Evolutionary conservation across 1,284 basidiomycete species (phyloP), one percentile per base, ranked within the genome.

Genomic region (Boletus subluridellus): DNA sequence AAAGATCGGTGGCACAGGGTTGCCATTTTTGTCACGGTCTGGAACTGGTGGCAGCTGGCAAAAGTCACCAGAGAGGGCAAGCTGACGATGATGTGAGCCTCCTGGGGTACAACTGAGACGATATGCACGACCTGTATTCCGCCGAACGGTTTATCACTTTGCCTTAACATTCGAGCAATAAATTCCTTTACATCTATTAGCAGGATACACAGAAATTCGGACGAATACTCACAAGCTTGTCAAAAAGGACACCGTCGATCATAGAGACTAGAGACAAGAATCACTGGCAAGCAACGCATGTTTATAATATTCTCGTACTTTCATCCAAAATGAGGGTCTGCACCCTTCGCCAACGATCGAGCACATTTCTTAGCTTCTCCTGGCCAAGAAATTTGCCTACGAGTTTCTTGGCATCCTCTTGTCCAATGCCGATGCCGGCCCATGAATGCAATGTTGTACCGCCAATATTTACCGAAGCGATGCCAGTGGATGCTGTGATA

Each of bases 391-490:
- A 78, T 72, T 89, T 94, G 1, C 69, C 78, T 7, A 82, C 81
- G 2, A 98, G 78, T 10, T 82, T 78, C 32, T 88, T 79, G 2
- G 83, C 82, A 1, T 74, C 65, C 58, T 94, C 94, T 12, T 84
- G 78, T 0, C 92, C 96, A 0, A 98, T 76, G 0, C 94, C 95
- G 56, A 96, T 89, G 0, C 95, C 89, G 3, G 91, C 87, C 77
- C 95, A 99, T 4, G 94, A 95, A 72, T 98, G 95, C 21, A 98
- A 79, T 0, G 95, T 98, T 35, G 88, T 84, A 28, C 96, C 95
- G 7, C 94, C 94, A 58, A 98, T 94, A 68, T 98, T 97, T 67
- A 94, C 90, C 0, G 92, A 92, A 2, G 96, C 95, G 62, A 98
- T 95, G 37, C 95, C 95, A 72, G 85, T 87, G 10, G 94, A 95